A percentile compares a stretch with the other conserved stretches of the same genome.
Conservation (phyloP, 805 yeast genomes). For the Starmerella bacillaris region DNA sequence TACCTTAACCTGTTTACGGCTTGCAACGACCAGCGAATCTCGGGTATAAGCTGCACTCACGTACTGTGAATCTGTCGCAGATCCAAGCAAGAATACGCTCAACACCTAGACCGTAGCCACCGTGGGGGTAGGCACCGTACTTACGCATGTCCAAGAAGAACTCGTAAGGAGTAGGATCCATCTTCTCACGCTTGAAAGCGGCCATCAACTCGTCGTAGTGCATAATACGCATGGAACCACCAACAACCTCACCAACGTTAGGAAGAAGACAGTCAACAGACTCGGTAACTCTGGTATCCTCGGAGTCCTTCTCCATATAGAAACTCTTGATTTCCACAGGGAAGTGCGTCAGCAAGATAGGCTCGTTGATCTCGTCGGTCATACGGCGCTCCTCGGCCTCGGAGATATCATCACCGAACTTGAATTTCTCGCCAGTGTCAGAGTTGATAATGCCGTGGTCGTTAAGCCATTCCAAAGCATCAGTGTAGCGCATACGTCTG, state of each 20-base stretch:
- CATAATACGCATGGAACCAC: conserved; percentile 96
- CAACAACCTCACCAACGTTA: conserved; percentile 95
- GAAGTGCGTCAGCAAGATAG: conserved; percentile 82
- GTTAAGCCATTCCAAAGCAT: conserved; percentile 90
- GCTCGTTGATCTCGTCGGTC: conserved; percentile 88
- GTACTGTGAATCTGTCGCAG: conserved; percentile 91
- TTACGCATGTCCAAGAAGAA: conserved; percentile 93
- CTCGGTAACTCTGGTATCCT: conserved; percentile 90
- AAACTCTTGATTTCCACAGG: conserved; percentile 94
- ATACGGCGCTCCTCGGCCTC: conserved; percentile 98
- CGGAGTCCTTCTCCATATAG: conserved; percentile 86
- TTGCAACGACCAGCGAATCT: conserved; percentile 95
- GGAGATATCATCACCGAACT: conserved; percentile 97
- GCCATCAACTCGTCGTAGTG: conserved; percentile 65
- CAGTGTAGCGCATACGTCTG: conserved; percentile 74
- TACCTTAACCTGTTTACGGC: too few species aligned
- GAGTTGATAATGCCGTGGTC: conserved; percentile 75
- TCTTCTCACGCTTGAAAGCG: conserved; percentile 85
- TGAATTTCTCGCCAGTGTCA: conserved; percentile 82
- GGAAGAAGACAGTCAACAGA: conserved; percentile 98
- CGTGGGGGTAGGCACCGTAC: conserved; percentile 96
- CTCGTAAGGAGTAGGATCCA: conserved; percentile 68
- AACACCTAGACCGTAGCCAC: conserved; percentile 97
- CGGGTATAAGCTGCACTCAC: conserved; percentile 95
- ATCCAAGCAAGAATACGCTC: conserved; percentile 98